Evolutionary conservation across 306 rosid species (phyloP).

Genomic region (Corylus americana): DNA sequence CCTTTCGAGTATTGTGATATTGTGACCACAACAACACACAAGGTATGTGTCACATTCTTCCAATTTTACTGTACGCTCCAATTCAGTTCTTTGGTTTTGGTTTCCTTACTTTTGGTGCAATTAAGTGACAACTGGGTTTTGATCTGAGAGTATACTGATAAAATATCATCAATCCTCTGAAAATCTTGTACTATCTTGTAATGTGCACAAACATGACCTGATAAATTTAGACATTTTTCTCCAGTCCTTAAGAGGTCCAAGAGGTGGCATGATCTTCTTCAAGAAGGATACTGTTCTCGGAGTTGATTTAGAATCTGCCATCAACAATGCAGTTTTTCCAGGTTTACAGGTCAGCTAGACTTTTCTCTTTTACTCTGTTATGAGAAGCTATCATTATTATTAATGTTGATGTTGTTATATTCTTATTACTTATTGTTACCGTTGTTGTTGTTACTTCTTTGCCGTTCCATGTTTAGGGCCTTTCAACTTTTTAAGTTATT

Average conservation of each 20-base stretch:
- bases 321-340: slow-evolving; percentile 90
- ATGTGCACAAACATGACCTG: slow-evolving; percentile 7
- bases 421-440: not conserved
- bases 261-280: slow-evolving; percentile 99
- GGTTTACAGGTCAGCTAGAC: slow-evolving; percentile 79
- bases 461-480: slow-evolving; percentile 25
- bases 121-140: not conserved
- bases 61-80: not conserved
- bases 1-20: slow-evolving; percentile 92
- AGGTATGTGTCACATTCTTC: slow-evolving; percentile 47
- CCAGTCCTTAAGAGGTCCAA: slow-evolving; percentile 92
- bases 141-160: not conserved
- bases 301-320: slow-evolving; percentile 78
- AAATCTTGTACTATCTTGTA: slow-evolving; percentile 11
- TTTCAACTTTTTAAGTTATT: not conserved
- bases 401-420: too few species aligned
- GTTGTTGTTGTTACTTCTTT: slow-evolving; percentile 11
- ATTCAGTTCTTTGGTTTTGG: not conserved
- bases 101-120: not conserved
- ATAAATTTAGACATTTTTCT: slow-evolving; percentile 23
- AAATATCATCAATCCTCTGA: slow-evolving; percentile 5
- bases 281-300: slow-evolving; percentile 78
- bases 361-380: slow-evolving; percentile 21
- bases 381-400: not conserved
- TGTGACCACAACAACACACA: slow-evolving; percentile 98